Conservation (phyloP, 164 flowering plant species). For the Piper betle region DNA sequence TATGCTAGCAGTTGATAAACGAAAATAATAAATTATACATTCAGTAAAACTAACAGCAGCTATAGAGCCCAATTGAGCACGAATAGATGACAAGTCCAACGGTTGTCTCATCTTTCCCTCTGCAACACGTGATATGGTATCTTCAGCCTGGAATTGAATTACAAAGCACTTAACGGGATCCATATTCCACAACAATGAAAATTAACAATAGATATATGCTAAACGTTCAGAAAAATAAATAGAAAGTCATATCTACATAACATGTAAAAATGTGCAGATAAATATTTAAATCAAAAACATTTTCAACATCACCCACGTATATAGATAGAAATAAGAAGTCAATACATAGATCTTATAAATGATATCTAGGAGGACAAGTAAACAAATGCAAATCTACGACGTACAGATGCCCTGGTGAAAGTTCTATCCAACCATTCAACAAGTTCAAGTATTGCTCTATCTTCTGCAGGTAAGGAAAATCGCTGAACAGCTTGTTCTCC, state of each 20-base stretch:
- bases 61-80: conserved; percentile 80
- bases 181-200: neutral
- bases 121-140: conserved; percentile 80
- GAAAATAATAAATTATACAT: neutral
- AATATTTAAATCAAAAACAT: too few species aligned
- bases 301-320: too few species aligned
- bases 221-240: too few species aligned
- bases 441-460: conserved; percentile 84
- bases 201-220: neutral
- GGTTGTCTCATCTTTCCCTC: conserved; percentile 57
- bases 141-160: conserved; percentile 48
- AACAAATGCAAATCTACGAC: conserved; percentile 9
- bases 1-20: neutral
- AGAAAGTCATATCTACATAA: too few species aligned
- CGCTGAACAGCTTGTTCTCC: conserved; percentile 96
- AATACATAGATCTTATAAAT: neutral
- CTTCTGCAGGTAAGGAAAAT: conserved; percentile 88
- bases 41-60: conserved; percentile 28
- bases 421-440: conserved; percentile 94
- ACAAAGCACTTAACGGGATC: neutral
- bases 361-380: neutral
- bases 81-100: conserved; percentile 67
- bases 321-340: neutral
- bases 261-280: too few species aligned
- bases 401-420: conserved; percentile 62